A percentile compares a stretch with the other conserved stretches of the same genome.
Evolutionary conservation across 768 basidiomycete species (phyloP).

Genomic region (Lactifluus subvellereus): DNA sequence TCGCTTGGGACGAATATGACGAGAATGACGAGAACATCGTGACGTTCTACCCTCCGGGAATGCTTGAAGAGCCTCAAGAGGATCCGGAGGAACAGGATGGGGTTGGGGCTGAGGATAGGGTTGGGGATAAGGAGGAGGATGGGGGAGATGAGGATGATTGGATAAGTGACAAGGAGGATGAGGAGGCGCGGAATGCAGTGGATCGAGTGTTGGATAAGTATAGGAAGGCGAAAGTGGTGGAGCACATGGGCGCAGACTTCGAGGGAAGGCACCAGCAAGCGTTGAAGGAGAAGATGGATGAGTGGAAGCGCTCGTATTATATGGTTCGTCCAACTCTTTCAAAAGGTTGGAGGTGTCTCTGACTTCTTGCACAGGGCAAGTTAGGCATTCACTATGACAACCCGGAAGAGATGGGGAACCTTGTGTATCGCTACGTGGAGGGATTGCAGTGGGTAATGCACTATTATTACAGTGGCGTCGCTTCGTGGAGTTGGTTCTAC

Average conservation of each 20-base stretch:
- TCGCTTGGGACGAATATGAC: constrained; percentile 94
- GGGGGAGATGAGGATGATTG: constrained; percentile 41
- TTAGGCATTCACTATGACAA: constrained; percentile 73
- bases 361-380: constrained; percentile 58
- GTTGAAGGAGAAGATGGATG: constrained; percentile 24
- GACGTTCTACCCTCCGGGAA: constrained; percentile 54
- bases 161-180: constrained; percentile 52
- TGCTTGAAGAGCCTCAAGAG: constrained; percentile 33
- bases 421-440: constrained; percentile 81
- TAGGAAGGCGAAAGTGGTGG: constrained; percentile 70
- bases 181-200: constrained; percentile 66
- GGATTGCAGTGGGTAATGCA: constrained; percentile 99
- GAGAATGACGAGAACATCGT: constrained; percentile 75
- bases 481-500: constrained; percentile 99
- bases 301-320: constrained; percentile 63
- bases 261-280: constrained; percentile 67
- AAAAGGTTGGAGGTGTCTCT: constrained; percentile 13
- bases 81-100: constrained; percentile 36
- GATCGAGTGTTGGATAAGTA: constrained; percentile 85
- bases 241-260: constrained; percentile 69
- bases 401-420: constrained; percentile 57
- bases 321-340: constrained; percentile 42
- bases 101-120: not conserved
- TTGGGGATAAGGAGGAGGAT: not conserved
- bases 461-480: constrained; percentile 96